Evolutionary conservation across 2,329 filamentous ascomycete species (phyloP).

Genomic region (Penicillium sp.): DNA sequence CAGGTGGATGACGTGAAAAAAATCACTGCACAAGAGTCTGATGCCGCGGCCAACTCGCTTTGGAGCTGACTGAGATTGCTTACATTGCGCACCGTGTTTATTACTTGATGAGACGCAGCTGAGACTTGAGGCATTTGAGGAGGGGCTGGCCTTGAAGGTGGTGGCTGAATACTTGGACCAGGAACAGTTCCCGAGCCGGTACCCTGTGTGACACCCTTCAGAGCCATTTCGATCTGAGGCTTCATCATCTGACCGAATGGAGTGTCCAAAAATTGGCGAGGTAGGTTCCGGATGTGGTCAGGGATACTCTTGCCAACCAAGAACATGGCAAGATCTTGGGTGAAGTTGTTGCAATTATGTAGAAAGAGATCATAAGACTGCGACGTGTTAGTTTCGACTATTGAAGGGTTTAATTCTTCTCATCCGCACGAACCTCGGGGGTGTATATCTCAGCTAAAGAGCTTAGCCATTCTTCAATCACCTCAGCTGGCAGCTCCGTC

Average conservation of each 20-base stretch:
- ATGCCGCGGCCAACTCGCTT: conserved; percentile 57
- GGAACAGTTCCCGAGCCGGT: conserved; percentile 36
- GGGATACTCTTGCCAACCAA: conserved; percentile 86
- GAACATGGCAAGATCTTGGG: conserved; percentile 87
- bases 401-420: background rate
- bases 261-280: conserved; percentile 78
- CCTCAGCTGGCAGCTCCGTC: conserved; percentile 74
- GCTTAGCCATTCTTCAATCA: conserved; percentile 83
- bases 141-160: conserved; percentile 7
- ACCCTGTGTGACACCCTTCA: conserved; percentile 62
- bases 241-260: conserved; percentile 86
- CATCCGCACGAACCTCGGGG: conserved; percentile 55
- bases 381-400: conserved; percentile 7
- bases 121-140: conserved; percentile 16
- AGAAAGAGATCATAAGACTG: conserved; percentile 83
- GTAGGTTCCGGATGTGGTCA: conserved; percentile 78
- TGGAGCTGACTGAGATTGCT: conserved; percentile 61
- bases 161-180: conserved; percentile 15
- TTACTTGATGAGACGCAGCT: conserved; percentile 12
- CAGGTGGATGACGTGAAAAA: conserved; percentile 94
- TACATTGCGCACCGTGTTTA: conserved; percentile 60
- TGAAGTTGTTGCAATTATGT: conserved; percentile 98
- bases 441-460: conserved; percentile 82
- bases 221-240: conserved; percentile 67
- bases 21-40: conserved; percentile 69